Evolutionary conservation across 1,139 yeast species (phyloP), one percentile per base, ranked within the genome.

Genomic region (Nakaseomyces bracarensis): DNA sequence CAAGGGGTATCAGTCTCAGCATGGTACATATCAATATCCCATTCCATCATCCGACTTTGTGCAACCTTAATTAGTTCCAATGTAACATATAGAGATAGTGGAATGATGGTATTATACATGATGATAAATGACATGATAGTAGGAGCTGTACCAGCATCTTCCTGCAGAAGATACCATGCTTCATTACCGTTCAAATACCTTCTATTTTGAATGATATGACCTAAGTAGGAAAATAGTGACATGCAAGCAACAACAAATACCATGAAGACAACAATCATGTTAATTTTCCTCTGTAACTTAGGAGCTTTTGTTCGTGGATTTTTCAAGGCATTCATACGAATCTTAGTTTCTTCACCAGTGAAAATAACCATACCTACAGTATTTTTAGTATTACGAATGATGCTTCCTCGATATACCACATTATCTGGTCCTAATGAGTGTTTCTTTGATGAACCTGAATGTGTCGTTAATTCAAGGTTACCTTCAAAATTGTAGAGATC

Each of bases 81-180:
- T 0, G 97, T 87, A 23, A 91, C 98, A 57, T 93, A 93, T 35
- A 93, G 74, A 0, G 98, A 91, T 30, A 91, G 69, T 0, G 98
- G 98, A 58, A 93, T 93, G 66, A 93, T 72, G 0, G 98, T 91
- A 58, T 91, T 91, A 68, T 82, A 91, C 97, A 93, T 89, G 67
- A 93, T 91, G 50, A 93, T 82, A 61, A 83, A 93, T 1, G 97
- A 89, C 95, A 91, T 87, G 39, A 91, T 71, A 0, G 95, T 85
- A 1, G 96, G 83, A 1, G 95, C 93, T 10, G 77, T 75, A n/a
- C 95, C 95, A 0, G 80, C 95, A 53, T 84, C 93, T 53, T 76
- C 70, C 2, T 74, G 75, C 40, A 65, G 66, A 20, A 87, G 63
- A 57, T 87, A 93, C 97, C 97, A 89, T 13, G 77, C 75, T 46